Base-by-base conservation (phyloP, 768 basidiomycete species). In the Leucosporidium creatinivorum region DNA sequence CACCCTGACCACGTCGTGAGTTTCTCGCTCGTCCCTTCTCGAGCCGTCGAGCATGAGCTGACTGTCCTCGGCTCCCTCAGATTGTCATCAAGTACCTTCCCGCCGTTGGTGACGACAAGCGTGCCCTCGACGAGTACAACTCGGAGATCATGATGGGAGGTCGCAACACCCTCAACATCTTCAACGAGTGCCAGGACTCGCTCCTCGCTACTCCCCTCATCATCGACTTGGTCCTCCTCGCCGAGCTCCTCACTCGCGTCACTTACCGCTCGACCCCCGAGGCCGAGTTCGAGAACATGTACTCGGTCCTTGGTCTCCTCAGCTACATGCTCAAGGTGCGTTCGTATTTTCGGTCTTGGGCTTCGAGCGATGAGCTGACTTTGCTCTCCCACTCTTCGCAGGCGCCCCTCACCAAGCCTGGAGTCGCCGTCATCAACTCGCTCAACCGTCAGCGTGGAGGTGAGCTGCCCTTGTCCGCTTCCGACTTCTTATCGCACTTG, bases 51-150 rank as follows among this genome's bases (percentile, higher is more conserved):
- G n/a, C n/a, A n/a, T n/a, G n/a, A n/a, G 5, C 13, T 39, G 33
- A 25, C 25, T 1, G 7, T 23, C 31, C 36, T 61, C 31, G 55
- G 47, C 19, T 30, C 9, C 25, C 9, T 55, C 18, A 57, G 44
- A 28, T 62, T 39, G 92, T 94, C 64, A 94, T 94, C 85, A 94
- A 94, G 83, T 94, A 94, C 73, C 88, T 97, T 3, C 92, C 91
- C 26, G 90, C 93, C 30, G 93, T 94, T 36, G 93, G 94, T 49
- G 96, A 98, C 81, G 91, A 89, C 65, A 98, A 97, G 85, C 85
- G 91, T 65, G 96, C 93, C n/a, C 92, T 98, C 82, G 96, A 98
- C 80, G 93, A 97, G 82, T 98, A 97, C 81, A 92, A 93, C 80
- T 93, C 91, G 17, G 93, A 98, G 83, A 93, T 98, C 76, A 87